These are phyloP conservation scores for Globisporangium heterothallicum DNA, from an alignment of 352 stramenopile genomes.

Conservation along the genomic window DNA sequence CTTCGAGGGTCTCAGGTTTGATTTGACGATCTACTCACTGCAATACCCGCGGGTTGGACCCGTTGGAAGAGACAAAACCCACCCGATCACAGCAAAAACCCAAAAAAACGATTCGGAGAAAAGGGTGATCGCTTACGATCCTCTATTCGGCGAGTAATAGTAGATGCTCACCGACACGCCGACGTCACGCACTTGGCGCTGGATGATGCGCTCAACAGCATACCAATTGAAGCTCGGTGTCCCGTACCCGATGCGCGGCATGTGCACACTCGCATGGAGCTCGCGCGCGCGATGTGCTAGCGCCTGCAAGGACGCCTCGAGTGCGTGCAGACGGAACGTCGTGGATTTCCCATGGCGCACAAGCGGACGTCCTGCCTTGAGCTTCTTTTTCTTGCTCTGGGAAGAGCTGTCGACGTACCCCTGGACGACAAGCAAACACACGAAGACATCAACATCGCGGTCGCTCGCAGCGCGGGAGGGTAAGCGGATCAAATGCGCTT, in stretches of 20 bases:
- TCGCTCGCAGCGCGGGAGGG: constrained; percentile 9
- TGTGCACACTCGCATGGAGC: constrained; percentile 54
- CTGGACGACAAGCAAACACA: constrained; percentile 71
- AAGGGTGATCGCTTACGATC: not conserved
- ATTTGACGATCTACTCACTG: not conserved
- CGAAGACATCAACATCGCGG: constrained; percentile 25
- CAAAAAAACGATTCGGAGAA: not conserved
- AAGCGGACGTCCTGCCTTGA: constrained; percentile 21
- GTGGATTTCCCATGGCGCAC: constrained; percentile 56
- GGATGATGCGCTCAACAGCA: constrained; percentile 66
- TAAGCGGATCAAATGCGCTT: constrained; percentile 58
- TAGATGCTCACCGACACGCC: constrained; percentile 59
- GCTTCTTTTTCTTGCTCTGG: constrained; percentile 34
- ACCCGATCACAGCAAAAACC: not conserved
- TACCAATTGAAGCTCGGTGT: constrained; percentile 82
- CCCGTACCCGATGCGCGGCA: constrained; percentile 72
- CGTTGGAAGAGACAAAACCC: not conserved
- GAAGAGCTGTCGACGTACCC: constrained; percentile 30
- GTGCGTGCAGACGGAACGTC: constrained; percentile 56
- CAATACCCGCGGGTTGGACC: not conserved
- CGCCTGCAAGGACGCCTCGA: constrained; percentile 40
- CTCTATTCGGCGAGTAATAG: constrained; percentile 44
- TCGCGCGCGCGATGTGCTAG: constrained; percentile 29
- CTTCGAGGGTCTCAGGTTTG: constrained; percentile 1
- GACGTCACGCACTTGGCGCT: constrained; percentile 48